Base-by-base conservation (phyloP, 768 basidiomycete genomes). In the Tylopilus balloui region DNA sequence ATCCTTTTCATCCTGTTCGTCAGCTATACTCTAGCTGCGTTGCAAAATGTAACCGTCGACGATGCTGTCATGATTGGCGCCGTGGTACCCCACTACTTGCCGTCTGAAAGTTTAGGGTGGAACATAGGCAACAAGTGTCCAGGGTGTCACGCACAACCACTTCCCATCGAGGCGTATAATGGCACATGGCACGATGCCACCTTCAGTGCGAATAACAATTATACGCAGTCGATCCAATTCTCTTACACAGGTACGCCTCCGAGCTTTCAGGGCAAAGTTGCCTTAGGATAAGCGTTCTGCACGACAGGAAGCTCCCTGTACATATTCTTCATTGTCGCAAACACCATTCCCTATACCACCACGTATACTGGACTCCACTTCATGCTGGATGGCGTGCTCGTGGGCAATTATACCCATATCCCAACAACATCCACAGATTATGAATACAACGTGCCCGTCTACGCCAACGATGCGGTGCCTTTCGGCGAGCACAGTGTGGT, bases 101-200 rank as follows among this genome's bases (percentile, higher is more conserved):
- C 59, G 27, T 10, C 32, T 10, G 3, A 20, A 1, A n/a, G 31
- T 9, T 38, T 45, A 1, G 3, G 0, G 1, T 61, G 59, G 59
- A 47, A 44, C 3, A 1, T 20, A 10, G 59, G 52, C 0, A 48
- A 52, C 10, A 35, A 23, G 9, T 60, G 59, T n/a, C 6, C 48
- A 0, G 4, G 0, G 3, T 61, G 59, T 8, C 0, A 10, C 1
- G 49, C 17, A 3, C 2, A 34, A 1, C 56, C 48, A 3, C 37
- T 55, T 32, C 27, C 51, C 6, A n/a, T 12, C 47, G 1, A 3
- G 15, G 53, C 40, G 2, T 51, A 58, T 27, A 24, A 58, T 6
- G 50, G 31, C 2, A 60, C 59, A 35, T 60, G 59, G 59, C 59
- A 61, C 14, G 59, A 54, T 7, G 1, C 40, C 3, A 60, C 48